phyloP scores from a whole-genome alignment of 495 filamentous ascomycete species.

The Beverwykella pulmonaria region DNA sequence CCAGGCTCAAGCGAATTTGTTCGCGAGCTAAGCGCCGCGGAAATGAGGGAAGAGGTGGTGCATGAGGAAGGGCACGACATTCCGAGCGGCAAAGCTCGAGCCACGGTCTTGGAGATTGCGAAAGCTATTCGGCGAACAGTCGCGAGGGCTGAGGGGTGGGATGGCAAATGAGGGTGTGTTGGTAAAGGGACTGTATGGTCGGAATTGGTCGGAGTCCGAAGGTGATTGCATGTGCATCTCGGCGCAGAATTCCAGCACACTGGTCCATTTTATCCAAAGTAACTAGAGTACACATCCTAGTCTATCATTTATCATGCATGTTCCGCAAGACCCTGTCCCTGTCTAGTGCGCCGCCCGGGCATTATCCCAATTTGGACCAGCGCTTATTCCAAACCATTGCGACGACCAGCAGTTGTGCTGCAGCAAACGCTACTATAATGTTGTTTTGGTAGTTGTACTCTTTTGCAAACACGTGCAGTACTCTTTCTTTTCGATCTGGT shows the following conservation, averaged over 20 bases:
- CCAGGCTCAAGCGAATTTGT: neutral
- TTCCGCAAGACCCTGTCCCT: too few species aligned
- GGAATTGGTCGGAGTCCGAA: neutral
- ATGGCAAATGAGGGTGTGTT: neutral
- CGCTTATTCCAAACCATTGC: constrained; percentile 20
- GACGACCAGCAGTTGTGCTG: constrained; percentile 9
- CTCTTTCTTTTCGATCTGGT: neutral
- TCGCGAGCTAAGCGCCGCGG: constrained; percentile 28
- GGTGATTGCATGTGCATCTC: too few species aligned
- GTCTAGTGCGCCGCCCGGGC: neutral
- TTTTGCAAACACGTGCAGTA: constrained; percentile 11
- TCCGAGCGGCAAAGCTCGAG: constrained; percentile 34
- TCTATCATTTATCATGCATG: neutral
- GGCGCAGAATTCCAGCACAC: too few species aligned
- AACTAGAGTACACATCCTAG: too few species aligned
- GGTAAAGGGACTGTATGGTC: too few species aligned
- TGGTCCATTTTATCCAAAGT: too few species aligned
- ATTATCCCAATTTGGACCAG: constrained; percentile 10
- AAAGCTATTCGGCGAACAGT: constrained; percentile 32
- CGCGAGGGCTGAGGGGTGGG: constrained; percentile 14
- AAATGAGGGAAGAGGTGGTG: constrained; percentile 26
- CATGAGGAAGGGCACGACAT: constrained; percentile 32
- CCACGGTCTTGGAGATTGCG: constrained; percentile 24
- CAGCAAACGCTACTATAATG: constrained; percentile 19
- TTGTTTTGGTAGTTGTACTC: constrained; percentile 27